Percentiles rank a stretch among this genome's conserved stretches.
phyloP scores from a whole-genome alignment of 495 filamentous ascomycete genomes.

The Cairneyella variabilis region DNA sequence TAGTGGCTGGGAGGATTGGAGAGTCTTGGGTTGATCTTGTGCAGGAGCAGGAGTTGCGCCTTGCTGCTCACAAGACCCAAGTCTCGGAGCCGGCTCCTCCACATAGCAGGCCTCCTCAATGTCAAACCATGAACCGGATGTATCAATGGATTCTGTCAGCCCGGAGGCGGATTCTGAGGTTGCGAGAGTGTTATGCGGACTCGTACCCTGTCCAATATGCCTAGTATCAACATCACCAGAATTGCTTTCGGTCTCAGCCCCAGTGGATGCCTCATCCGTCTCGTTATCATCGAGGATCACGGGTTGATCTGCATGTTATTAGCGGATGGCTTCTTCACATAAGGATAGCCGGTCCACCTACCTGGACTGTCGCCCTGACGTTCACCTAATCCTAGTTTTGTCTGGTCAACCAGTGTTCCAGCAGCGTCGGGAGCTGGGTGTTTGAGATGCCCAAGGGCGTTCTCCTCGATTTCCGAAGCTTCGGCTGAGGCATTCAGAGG shows the following conservation, averaged over 20 bases:
- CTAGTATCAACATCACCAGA: slow-evolving; percentile 12
- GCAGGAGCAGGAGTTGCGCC: slow-evolving; percentile 12
- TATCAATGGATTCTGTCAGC: neutral
- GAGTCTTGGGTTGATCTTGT: slow-evolving; percentile 17
- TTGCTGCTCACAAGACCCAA: no score
- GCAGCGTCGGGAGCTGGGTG: slow-evolving; percentile 18
- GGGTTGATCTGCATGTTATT: slow-evolving; percentile 17
- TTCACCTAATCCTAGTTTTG: slow-evolving; percentile 11
- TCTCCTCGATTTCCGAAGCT: slow-evolving; percentile 4
- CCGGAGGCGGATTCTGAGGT: no score
- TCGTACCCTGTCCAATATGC: slow-evolving; percentile 6
- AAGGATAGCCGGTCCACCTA: slow-evolving; percentile 9
- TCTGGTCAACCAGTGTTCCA: slow-evolving; percentile 6
- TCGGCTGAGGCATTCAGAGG: slow-evolving; percentile 20
- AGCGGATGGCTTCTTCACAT: slow-evolving; percentile 14
- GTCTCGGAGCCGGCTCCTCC: slow-evolving; percentile 1
- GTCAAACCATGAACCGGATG: neutral
- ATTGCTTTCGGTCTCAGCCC: slow-evolving; percentile 9
- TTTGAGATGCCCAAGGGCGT: slow-evolving; percentile 18
- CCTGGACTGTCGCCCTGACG: slow-evolving; percentile 12
- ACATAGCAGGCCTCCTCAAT: neutral
- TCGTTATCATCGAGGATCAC: slow-evolving; percentile 15
- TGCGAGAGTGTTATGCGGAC: slow-evolving; percentile 8
- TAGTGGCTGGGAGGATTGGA: slow-evolving; percentile 14
- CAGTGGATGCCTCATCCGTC: neutral